Conservation (phyloP, 345 rosid species). For the Raphanus raphanistrum region DNA sequence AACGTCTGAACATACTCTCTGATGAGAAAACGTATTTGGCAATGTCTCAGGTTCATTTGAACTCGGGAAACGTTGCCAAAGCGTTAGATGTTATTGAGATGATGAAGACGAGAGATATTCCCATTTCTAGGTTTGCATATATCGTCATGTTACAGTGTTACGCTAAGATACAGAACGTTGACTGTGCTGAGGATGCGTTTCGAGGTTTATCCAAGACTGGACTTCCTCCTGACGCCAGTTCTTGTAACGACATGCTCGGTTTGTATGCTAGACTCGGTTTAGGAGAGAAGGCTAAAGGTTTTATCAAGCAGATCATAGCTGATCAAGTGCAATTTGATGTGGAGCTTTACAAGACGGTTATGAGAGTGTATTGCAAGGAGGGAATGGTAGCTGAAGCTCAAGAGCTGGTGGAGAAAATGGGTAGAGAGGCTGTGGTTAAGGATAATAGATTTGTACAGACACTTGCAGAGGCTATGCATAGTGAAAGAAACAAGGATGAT, state of each 20-base stretch:
- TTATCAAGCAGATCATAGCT: constrained; percentile 54
- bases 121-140: constrained; percentile 78
- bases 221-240: constrained; percentile 75
- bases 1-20: constrained; percentile 58
- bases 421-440: constrained; percentile 37
- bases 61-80: constrained; percentile 58
- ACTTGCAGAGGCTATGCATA: constrained; percentile 44
- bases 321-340: constrained; percentile 56
- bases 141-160: constrained; percentile 79
- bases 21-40: constrained; percentile 88
- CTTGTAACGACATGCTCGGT: constrained; percentile 76
- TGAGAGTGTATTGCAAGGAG: constrained; percentile 57
- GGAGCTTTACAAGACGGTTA: constrained; percentile 57
- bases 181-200: constrained; percentile 73
- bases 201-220: constrained; percentile 64
- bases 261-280: constrained; percentile 55
- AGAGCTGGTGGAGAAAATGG: constrained; percentile 53
- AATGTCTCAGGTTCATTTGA: constrained; percentile 86
- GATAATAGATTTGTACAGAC: constrained; percentile 60
- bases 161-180: constrained; percentile 60
- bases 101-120: constrained; percentile 69
- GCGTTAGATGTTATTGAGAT: constrained; percentile 60
- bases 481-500: constrained; percentile 21
- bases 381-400: constrained; percentile 62
- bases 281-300: constrained; percentile 56